Percentiles rank a stretch among this genome's conserved stretches.
phyloP scores from a whole-genome alignment of 441 rosid species.

The Erysimum cheiri region DNA sequence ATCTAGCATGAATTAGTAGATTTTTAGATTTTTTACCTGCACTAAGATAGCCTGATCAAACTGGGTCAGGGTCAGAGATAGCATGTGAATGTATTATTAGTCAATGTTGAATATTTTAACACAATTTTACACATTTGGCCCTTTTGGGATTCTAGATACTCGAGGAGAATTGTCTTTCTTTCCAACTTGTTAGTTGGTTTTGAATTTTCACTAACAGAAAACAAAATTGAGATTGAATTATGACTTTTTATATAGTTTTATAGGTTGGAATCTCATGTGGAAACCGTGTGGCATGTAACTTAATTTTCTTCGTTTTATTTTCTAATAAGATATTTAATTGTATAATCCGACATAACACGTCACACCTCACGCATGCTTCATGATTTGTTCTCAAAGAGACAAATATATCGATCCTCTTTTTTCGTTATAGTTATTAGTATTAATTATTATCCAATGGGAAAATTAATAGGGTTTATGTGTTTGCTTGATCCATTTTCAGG shows the following conservation, averaged over 20 bases:
- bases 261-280: slow-evolving; percentile 39
- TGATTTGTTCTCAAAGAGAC: slow-evolving; percentile 26
- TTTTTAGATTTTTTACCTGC: slow-evolving; percentile 11
- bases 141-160: slow-evolving; percentile 35
- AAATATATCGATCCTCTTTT: neutral
- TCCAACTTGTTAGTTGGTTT: slow-evolving; percentile 12
- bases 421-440: neutral
- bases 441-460: neutral
- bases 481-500: slow-evolving; percentile 43
- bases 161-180: neutral
- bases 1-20: slow-evolving; percentile 26
- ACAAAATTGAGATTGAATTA: slow-evolving; percentile 10
- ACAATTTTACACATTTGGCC: slow-evolving; percentile 15
- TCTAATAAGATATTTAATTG: neutral
- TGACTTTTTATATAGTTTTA: slow-evolving; percentile 16
- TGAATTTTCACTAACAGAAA: slow-evolving; percentile 4
- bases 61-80: slow-evolving; percentile 36
- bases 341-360: slow-evolving; percentile 37
- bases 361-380: slow-evolving; percentile 44
- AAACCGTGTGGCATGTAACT: slow-evolving; percentile 37
- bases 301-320: slow-evolving; percentile 16
- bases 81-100: slow-evolving; percentile 40
- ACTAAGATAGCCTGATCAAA: slow-evolving; percentile 22
- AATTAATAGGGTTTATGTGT: neutral
- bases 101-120: slow-evolving; percentile 29